Base-by-base conservation (phyloP, 495 filamentous ascomycete genomes). In the Tuber calosporum region DNA sequence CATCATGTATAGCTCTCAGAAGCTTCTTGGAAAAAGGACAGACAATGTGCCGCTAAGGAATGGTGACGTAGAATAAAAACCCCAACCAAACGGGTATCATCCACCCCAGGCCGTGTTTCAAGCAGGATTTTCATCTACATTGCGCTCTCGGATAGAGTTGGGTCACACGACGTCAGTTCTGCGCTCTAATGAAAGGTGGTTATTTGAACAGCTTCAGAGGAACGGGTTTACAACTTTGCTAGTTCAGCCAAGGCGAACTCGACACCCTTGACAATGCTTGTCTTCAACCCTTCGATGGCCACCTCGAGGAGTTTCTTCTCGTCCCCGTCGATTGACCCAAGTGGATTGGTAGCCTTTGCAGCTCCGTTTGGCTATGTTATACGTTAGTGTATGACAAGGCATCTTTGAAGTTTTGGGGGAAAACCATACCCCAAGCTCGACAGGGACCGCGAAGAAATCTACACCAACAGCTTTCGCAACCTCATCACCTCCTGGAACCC, bases 381-480 rank as follows among this genome's bases (percentile, higher is more conserved):
- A n/a, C 77, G 81, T 86, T 72, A 84, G 83, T 69, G 73, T 26
- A 38, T 67, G 70, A 74, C 77, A 77, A 73, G 43, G 73, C 69
- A 75, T 38, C 45, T 68, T 76, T 42, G 77, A 72, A 38, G 53
- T 45, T 48, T 37, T 30, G 43, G 39, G 41, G 7, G 40, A 30
- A 58, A 37, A 30, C 86, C 90, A 85, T 92, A 96, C 93, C 79
- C 94, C 95, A 72, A 99, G 93, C 83, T 96, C 91, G 71, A 99
- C 88, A 34, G 93, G 94, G 72, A 94, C 92, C 66, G 95, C 97
- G 87, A 99, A 99, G 87, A 91, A 99, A 66, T 98, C 92, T 34
- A 81, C 69, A 79, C 90, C 85, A 74, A 89, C 90, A 71, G 87
- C 90, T 86, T 96, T 91, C 73, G 83, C 85, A 77, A 99, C 90